Percentiles rank a stretch among this genome's conserved stretches.
Evolutionary conservation across 768 basidiomycete genomes (phyloP).

Genomic region (Boletales sp.): DNA sequence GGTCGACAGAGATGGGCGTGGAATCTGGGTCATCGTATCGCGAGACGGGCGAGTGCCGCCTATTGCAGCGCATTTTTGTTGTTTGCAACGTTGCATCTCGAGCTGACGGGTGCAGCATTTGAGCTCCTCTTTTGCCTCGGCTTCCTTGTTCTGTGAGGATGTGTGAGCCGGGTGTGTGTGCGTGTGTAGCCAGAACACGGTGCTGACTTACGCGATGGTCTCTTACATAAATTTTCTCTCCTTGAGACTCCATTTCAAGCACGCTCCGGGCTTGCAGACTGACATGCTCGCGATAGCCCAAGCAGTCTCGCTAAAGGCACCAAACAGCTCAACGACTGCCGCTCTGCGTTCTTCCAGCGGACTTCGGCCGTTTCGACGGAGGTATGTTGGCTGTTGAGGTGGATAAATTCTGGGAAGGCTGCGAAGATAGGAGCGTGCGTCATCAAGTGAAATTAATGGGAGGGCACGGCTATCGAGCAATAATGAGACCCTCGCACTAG

Average conservation of each 20-base stretch:
- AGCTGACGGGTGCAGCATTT: conserved; percentile 97
- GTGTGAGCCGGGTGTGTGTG: no score
- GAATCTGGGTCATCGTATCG: conserved; percentile 68
- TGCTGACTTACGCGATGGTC: conserved; percentile 86
- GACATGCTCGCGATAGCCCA: conserved; percentile 82
- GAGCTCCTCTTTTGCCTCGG: conserved; percentile 98
- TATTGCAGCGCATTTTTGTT: conserved; percentile 70
- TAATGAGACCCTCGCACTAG: not conserved
- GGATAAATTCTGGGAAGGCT: conserved; percentile 96
- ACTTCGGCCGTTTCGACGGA: conserved; percentile 95
- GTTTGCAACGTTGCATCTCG: conserved; percentile 95
- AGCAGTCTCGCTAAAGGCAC: conserved; percentile 93
- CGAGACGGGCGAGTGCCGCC: conserved; percentile 59
- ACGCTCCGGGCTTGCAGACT: conserved; percentile 77
- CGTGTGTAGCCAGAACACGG: no score
- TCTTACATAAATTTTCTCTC: conserved; percentile 97
- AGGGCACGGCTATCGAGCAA: conserved; percentile 71
- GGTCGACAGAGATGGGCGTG: conserved; percentile 47
- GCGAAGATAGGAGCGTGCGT: no score
- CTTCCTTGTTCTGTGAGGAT: conserved; percentile 83
- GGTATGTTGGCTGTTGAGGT: conserved; percentile 91
- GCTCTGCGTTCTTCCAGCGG: conserved; percentile 85
- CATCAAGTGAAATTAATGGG: conserved; percentile 94
- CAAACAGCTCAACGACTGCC: conserved; percentile 87
- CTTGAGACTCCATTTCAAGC: conserved; percentile 88